phyloP scores from a whole-genome alignment of 108 stramenopile species.

The Nitzschia sp. region DNA sequence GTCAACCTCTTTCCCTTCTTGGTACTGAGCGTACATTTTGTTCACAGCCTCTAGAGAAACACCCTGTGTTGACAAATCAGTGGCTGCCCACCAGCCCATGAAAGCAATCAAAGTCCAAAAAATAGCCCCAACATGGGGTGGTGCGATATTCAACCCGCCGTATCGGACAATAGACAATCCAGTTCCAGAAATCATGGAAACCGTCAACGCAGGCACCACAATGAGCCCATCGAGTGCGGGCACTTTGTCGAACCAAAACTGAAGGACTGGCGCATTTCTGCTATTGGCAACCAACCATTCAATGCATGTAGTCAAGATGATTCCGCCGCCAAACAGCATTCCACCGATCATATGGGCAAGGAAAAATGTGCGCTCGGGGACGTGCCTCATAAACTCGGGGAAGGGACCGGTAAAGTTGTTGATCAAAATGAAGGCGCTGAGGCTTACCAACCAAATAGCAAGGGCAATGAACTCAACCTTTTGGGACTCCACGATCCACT shows the following conservation, averaged over 20 bases:
- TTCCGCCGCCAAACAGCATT: slow-evolving; percentile 59
- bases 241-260: slow-evolving; percentile 67
- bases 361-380: slow-evolving; percentile 54
- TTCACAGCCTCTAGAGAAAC: slow-evolving; percentile 41
- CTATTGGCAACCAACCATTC: slow-evolving; percentile 48
- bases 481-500: slow-evolving; percentile 44
- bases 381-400: slow-evolving; percentile 43
- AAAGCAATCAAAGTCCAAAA: slow-evolving; percentile 59
- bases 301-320: slow-evolving; percentile 36
- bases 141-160: slow-evolving; percentile 58
- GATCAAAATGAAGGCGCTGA: slow-evolving; percentile 54
- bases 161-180: slow-evolving; percentile 54
- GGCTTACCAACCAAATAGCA: slow-evolving; percentile 41
- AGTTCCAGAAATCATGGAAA: slow-evolving; percentile 54
- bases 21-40: slow-evolving; percentile 31
- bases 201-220: slow-evolving; percentile 62
- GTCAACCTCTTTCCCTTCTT: slow-evolving; percentile 22
- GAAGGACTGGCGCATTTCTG: slow-evolving; percentile 42
- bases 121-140: slow-evolving; percentile 51
- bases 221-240: slow-evolving; percentile 52
- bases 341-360: slow-evolving; percentile 57
- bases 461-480: slow-evolving; percentile 47
- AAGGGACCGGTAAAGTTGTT: slow-evolving; percentile 60
- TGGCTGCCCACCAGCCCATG: slow-evolving; percentile 59
- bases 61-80: slow-evolving; percentile 62